phyloP scores from a whole-genome alignment of 2,329 filamentous ascomycete genomes.

The Teratosphaeria nubilosa region DNA sequence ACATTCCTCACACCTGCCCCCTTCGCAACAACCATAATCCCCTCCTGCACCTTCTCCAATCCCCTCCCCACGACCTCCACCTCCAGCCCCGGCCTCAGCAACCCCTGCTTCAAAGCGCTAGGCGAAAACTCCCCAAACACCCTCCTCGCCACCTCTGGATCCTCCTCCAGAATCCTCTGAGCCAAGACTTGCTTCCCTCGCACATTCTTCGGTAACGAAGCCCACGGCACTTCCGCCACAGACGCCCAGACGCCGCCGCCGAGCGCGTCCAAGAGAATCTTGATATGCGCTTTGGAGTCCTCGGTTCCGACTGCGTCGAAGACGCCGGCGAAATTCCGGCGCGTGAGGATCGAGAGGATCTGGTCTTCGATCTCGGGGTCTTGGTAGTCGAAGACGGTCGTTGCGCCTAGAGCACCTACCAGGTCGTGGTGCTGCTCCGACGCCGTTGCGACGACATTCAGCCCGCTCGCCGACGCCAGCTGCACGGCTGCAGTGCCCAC shows the following conservation, averaged over 20 bases:
- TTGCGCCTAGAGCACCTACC: slow-evolving; percentile 24
- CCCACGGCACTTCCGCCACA: slow-evolving; percentile 9
- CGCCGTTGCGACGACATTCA: slow-evolving; percentile 24
- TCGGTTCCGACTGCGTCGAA: slow-evolving; percentile 27
- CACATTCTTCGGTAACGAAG: slow-evolving; percentile 16
- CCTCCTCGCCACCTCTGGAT: slow-evolving; percentile 10
- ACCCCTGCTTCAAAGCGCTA: slow-evolving; percentile 25
- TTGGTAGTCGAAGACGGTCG: slow-evolving; percentile 26
- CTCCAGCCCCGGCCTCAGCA: slow-evolving; percentile 13
- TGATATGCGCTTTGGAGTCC: slow-evolving; percentile 8
- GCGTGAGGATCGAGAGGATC: slow-evolving; percentile 29
- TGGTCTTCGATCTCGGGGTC: slow-evolving; percentile 25
- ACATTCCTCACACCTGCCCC: slow-evolving; percentile 26
- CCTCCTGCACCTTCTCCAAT: slow-evolving; percentile 22
- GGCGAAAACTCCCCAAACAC: slow-evolving; percentile 21
- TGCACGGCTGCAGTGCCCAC: slow-evolving; percentile 27
- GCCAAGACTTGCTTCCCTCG: slow-evolving; percentile 6
- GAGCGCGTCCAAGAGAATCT: slow-evolving; percentile 18
- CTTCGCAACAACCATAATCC: slow-evolving; percentile 19
- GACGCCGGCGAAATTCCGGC: slow-evolving; percentile 31
- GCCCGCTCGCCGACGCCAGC: slow-evolving; percentile 26
- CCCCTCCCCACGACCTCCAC: slow-evolving; percentile 29
- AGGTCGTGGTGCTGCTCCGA: slow-evolving; percentile 23
- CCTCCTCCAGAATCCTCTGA: background rate
- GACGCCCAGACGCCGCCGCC: slow-evolving; percentile 15